Evolutionary conservation across 208 protist species (phyloP).

Genomic region (Leishmania arabica): DNA sequence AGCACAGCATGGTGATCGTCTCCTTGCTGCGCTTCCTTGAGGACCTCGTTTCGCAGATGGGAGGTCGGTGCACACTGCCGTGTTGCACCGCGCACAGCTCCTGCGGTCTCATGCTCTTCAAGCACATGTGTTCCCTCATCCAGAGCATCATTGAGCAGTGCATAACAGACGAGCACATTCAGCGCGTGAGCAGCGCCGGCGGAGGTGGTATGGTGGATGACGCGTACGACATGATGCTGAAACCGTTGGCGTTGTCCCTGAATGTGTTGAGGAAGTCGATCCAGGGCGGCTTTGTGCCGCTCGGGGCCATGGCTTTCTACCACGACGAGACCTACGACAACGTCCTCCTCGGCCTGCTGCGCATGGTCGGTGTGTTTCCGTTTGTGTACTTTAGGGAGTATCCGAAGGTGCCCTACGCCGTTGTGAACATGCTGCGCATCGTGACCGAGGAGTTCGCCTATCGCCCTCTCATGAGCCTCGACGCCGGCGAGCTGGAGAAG

Average conservation of each 20-base stretch:
- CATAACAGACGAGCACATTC: constrained; percentile 65
- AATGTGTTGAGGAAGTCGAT: constrained; percentile 62
- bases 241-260: constrained; percentile 79
- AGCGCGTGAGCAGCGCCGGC: constrained; percentile 28
- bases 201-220: constrained; percentile 35
- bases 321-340: constrained; percentile 83
- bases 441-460: constrained; percentile 73
- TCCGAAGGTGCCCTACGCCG: constrained; percentile 48
- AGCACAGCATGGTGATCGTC: constrained; percentile 66
- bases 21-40: constrained; percentile 75
- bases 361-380: constrained; percentile 67
- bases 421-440: constrained; percentile 69
- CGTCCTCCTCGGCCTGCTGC: constrained; percentile 60
- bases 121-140: constrained; percentile 61
- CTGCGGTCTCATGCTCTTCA: constrained; percentile 77
- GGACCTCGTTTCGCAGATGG: constrained; percentile 59
- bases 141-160: constrained; percentile 63
- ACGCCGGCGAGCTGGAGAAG: constrained; percentile 51
- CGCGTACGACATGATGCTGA: constrained; percentile 72
- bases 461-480: constrained; percentile 65
- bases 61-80: constrained; percentile 42
- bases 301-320: constrained; percentile 88
- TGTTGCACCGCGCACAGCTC: constrained; percentile 65
- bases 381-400: constrained; percentile 70
- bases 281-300: constrained; percentile 66